Conservation (phyloP, 371 early-diverging fungal genomes). For the Syncephalis fuscata region DNA sequence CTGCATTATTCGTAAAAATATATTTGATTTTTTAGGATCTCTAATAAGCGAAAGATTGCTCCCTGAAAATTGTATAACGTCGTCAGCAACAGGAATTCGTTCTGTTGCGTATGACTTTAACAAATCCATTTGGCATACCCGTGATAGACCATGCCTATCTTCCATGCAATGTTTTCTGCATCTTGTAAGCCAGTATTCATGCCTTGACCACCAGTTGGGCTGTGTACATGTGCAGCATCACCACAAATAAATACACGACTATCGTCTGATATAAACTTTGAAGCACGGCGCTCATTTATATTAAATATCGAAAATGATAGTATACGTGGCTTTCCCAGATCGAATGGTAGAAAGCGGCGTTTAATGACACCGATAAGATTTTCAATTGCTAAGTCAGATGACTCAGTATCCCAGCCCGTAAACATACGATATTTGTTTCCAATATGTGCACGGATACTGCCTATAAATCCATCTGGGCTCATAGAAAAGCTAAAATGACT, state of each 20-base stretch:
- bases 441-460: no score
- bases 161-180: slow-evolving; percentile 24
- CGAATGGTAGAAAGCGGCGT: slow-evolving; percentile 1
- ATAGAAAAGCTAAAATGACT: no score
- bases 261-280: slow-evolving; percentile 7
- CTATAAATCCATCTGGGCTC: no score
- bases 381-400: slow-evolving; percentile 4
- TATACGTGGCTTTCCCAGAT: slow-evolving; percentile 6
- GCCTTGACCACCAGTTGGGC: slow-evolving; percentile 8
- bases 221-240: slow-evolving; percentile 20
- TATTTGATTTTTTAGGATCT: no score
- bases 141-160: slow-evolving; percentile 6
- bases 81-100: slow-evolving; percentile 11
- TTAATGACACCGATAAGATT: slow-evolving; percentile 6
- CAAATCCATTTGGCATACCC: slow-evolving; percentile 4
- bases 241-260: slow-evolving; percentile 15
- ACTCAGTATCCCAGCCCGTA: slow-evolving; percentile 3
- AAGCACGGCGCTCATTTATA: slow-evolving; percentile 14
- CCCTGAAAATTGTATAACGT: not conserved
- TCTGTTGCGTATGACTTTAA: slow-evolving; percentile 12
- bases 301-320: slow-evolving; percentile 12
- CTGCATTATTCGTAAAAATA: no score
- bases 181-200: slow-evolving; percentile 24
- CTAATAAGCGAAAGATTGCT: no score
- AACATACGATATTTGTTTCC: no score